These are phyloP conservation scores for Fraxinus paxiana DNA, from an alignment of 305 asterid genomes.

Conservation along the genomic window DNA sequence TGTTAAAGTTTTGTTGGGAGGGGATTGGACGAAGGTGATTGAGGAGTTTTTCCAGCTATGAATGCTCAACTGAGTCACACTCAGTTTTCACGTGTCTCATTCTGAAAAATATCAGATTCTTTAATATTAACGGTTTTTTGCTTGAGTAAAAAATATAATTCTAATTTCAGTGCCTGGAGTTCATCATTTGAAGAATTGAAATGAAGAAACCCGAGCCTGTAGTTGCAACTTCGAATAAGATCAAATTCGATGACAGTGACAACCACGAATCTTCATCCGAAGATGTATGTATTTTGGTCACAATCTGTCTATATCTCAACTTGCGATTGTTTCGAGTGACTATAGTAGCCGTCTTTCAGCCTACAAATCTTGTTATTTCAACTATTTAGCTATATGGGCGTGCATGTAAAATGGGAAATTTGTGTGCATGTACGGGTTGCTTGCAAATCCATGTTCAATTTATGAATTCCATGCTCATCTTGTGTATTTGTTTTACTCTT, in stretches of 20 bases:
- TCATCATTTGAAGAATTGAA: constrained; percentile 4
- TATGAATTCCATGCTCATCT: neutral
- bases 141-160: neutral
- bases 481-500: neutral
- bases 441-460: neutral
- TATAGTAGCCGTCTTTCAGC: neutral
- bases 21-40: neutral
- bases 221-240: constrained; percentile 45
- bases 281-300: constrained; percentile 37
- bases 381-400: neutral
- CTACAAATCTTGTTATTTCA: neutral
- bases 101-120: neutral
- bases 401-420: neutral
- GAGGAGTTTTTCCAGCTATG: neutral
- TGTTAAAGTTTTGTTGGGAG: neutral
- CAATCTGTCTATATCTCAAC: neutral
- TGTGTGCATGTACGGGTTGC: neutral
- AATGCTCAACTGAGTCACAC: neutral
- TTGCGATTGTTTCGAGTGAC: neutral
- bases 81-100: neutral
- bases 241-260: constrained; percentile 45
- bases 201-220: constrained; percentile 41
- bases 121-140: neutral
- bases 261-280: constrained; percentile 39
- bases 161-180: neutral